A percentile compares a stretch with the other conserved stretches of the same genome.
Conservation (phyloP, 2,329 filamentous ascomycete species). For the Pseudogymnoascus sp. region DNA sequence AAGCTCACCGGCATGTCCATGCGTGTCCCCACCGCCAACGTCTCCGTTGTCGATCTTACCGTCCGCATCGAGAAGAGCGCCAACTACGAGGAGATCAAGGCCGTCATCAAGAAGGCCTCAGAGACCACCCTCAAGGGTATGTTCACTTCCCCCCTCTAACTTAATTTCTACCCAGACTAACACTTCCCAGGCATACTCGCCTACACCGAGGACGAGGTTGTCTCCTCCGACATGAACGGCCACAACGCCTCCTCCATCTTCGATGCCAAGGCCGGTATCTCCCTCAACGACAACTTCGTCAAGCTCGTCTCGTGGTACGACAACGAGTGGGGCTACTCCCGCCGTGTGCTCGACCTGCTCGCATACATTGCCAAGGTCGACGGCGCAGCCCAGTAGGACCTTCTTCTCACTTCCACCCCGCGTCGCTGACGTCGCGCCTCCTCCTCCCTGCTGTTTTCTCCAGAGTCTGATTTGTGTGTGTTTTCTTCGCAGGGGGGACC, state of each 20-base stretch:
- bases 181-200: conserved; percentile 62
- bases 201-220: conserved; percentile 95
- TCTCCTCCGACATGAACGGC: conserved; percentile 90
- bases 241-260: conserved; percentile 95
- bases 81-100: conserved; percentile 87
- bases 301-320: conserved; percentile 98
- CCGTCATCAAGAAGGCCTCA: conserved; percentile 77
- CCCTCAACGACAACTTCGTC: conserved; percentile 96
- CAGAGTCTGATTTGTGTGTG: conserved; percentile 7
- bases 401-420: conserved; percentile 12
- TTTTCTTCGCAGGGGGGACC: conserved; percentile 7
- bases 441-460: background rate
- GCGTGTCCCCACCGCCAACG: conserved; percentile 97
- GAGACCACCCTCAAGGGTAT: conserved; percentile 78
- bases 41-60: conserved; percentile 97
- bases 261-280: conserved; percentile 98
- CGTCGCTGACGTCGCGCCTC: conserved; percentile 4
- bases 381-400: conserved; percentile 31
- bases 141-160: conserved; percentile 25
- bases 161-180: conserved; percentile 14
- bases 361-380: conserved; percentile 76
- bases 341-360: conserved; percentile 79
- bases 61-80: conserved; percentile 87
- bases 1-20: conserved; percentile 99
- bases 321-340: conserved; percentile 99